Conservation (phyloP, 257 asterid species). For the Petunia axillaris region DNA sequence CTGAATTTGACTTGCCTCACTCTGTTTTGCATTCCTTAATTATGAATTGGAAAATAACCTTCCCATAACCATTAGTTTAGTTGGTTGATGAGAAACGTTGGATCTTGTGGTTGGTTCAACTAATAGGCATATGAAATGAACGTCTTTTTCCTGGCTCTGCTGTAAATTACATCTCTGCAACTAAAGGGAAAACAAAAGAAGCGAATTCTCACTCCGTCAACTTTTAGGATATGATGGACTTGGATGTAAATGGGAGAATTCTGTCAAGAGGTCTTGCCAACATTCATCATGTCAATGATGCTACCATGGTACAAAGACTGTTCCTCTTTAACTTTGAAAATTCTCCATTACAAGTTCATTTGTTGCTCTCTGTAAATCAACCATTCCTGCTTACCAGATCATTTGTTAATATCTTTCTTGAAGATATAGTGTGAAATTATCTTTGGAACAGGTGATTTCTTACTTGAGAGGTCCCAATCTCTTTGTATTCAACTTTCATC, state of each 20-base stretch:
- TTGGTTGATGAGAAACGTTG: conserved; percentile 9
- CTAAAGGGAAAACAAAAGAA: background rate
- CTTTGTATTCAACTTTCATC: conserved; percentile 87
- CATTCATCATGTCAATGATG: conserved; percentile 84
- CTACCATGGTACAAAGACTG: conserved; percentile 59
- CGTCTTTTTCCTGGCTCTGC: background rate
- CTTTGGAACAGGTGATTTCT: conserved; percentile 73
- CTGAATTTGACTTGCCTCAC: background rate
- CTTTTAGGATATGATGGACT: conserved; percentile 87
- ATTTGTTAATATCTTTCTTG: background rate
- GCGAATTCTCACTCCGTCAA: conserved; percentile 5
- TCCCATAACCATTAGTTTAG: background rate
- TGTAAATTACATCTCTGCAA: conserved; percentile 1
- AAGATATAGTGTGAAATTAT: conserved; percentile 3
- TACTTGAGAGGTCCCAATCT: conserved; percentile 85
- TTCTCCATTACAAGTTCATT: background rate
- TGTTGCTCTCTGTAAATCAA: too few species aligned
- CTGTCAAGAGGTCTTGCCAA: conserved; percentile 72
- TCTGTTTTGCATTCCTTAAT: too few species aligned
- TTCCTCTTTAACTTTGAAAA: conserved; percentile 11
- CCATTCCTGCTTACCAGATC: too few species aligned
- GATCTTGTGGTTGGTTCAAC: background rate
- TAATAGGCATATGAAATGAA: background rate
- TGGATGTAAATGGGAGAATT: conserved; percentile 68
- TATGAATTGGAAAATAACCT: conserved; percentile 1